phyloP scores from a whole-genome alignment of 805 yeast species.

The Cyberlindnera veronae region DNA sequence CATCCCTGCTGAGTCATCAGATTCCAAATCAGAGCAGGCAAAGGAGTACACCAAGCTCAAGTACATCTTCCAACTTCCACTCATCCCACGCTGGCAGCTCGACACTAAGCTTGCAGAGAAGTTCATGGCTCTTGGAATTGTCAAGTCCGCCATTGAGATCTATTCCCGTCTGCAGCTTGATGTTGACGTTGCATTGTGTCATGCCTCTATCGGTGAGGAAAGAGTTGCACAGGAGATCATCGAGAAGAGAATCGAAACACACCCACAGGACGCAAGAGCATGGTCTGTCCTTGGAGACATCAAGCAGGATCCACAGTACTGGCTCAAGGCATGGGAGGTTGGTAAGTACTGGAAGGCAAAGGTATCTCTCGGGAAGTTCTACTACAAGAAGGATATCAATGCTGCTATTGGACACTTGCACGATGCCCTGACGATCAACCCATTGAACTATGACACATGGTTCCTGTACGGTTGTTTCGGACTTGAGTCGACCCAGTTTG shows the following conservation, averaged over 20 bases:
- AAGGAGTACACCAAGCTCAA: slow-evolving; percentile 49
- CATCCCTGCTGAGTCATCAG: slow-evolving; percentile 39
- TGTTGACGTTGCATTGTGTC: slow-evolving; percentile 85
- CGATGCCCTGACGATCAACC: slow-evolving; percentile 71
- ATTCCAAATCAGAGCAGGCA: slow-evolving; percentile 12
- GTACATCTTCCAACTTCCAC: slow-evolving; percentile 70
- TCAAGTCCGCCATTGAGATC: slow-evolving; percentile 84
- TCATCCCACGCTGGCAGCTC: slow-evolving; percentile 81
- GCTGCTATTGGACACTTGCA: slow-evolving; percentile 63
- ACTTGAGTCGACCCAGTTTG: slow-evolving; percentile 65
- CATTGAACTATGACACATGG: slow-evolving; percentile 80
- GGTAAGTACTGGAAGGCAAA: slow-evolving; percentile 85
- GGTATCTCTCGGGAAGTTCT: slow-evolving; percentile 71
- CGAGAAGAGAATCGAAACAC: slow-evolving; percentile 44
- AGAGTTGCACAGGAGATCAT: slow-evolving; percentile 61
- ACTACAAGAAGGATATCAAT: slow-evolving; percentile 49
- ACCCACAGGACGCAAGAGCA: slow-evolving; percentile 80
- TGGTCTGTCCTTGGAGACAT: slow-evolving; percentile 84
- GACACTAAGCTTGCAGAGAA: slow-evolving; percentile 83
- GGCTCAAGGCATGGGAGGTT: slow-evolving; percentile 86
- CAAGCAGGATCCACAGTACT: slow-evolving; percentile 65
- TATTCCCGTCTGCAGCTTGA: slow-evolving; percentile 74
- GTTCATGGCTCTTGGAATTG: slow-evolving; percentile 77
- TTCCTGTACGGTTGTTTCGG: slow-evolving; percentile 91
- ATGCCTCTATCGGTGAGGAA: slow-evolving; percentile 79